A percentile compares a stretch with the other conserved stretches of the same genome.
These are phyloP conservation scores for Aspergillus nidulans DNA, from an alignment of 495 filamentous ascomycete species.

Conservation along the genomic window DNA sequence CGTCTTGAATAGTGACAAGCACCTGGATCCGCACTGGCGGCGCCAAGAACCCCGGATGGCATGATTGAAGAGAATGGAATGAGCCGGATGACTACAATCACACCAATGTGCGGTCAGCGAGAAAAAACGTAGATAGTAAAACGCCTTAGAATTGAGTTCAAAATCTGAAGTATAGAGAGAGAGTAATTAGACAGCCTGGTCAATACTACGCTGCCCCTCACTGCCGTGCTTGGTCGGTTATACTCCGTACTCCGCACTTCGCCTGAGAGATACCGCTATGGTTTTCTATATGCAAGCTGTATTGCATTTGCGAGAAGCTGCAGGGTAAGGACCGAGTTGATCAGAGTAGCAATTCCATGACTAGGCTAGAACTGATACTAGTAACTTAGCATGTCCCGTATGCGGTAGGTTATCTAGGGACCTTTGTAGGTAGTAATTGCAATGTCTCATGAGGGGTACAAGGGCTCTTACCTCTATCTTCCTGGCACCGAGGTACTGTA, in stretches of 20 bases:
- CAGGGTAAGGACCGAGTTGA: no score
- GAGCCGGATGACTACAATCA: not conserved
- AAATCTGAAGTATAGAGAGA: no score
- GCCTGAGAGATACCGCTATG: not conserved
- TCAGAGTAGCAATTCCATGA: no score
- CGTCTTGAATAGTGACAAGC: not conserved
- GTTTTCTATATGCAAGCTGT: not conserved
- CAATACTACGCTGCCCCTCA: no score
- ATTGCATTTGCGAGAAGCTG: not conserved
- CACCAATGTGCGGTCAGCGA: not conserved
- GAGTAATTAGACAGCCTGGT: no score
- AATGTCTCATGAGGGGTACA: no score
- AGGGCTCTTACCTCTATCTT: no score
- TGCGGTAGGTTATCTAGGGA: no score
- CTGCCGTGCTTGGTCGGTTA: not conserved
- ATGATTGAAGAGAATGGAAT: not conserved
- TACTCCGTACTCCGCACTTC: not conserved
- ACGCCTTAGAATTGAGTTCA: not conserved
- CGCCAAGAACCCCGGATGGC: not conserved
- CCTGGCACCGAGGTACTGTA: no score
- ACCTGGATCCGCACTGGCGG: not conserved
- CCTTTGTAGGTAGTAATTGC: no score
- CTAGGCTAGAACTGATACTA: no score
- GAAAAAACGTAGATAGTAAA: not conserved
- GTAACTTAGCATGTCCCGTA: no score